These are phyloP conservation scores for Pseudoperonospora humuli DNA, from an alignment of 352 stramenopile species.

Conservation along the genomic window DNA sequence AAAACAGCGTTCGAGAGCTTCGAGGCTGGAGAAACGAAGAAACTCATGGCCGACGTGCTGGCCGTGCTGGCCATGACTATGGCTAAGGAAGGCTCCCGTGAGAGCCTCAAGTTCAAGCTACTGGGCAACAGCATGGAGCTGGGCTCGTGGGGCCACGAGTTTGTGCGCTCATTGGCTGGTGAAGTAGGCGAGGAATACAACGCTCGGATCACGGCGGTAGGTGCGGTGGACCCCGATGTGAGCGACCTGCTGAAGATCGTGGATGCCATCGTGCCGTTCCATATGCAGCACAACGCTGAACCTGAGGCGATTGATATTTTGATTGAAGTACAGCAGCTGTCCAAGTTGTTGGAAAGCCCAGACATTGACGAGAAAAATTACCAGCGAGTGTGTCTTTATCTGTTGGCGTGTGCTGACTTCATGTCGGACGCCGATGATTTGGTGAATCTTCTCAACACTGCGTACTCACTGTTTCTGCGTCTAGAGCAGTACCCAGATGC, in stretches of 20 bases:
- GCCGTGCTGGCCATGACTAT: slow-evolving; percentile 98
- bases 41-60: slow-evolving; percentile 81
- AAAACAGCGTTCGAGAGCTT: slow-evolving; percentile 76
- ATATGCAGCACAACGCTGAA: slow-evolving; percentile 99
- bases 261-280: slow-evolving; percentile 98
- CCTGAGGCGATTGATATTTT: slow-evolving; percentile 98
- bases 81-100: slow-evolving; percentile 88
- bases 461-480: slow-evolving; percentile 93
- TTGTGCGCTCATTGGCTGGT: slow-evolving; percentile 94
- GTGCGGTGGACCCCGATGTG: slow-evolving; percentile 55
- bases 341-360: slow-evolving; percentile 89
- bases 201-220: slow-evolving; percentile 52
- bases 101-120: slow-evolving; percentile 89
- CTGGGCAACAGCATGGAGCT: slow-evolving; percentile 87
- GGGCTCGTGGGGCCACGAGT: slow-evolving; percentile 98
- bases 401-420: slow-evolving; percentile 96
- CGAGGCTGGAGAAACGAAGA: slow-evolving; percentile 54
- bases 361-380: slow-evolving; percentile 98
- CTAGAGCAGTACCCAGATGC: slow-evolving; percentile 94
- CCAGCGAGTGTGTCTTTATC: slow-evolving; percentile 96
- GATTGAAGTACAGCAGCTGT: slow-evolving; percentile 96
- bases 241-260: slow-evolving; percentile 93
- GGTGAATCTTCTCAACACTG: slow-evolving; percentile 84
- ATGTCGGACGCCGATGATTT: slow-evolving; percentile 98
- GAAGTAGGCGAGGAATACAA: slow-evolving; percentile 95